Percentiles rank a stretch among this genome's conserved stretches.
phyloP scores from a whole-genome alignment of 352 stramenopile genomes.

The Phytopythium helicoides region DNA sequence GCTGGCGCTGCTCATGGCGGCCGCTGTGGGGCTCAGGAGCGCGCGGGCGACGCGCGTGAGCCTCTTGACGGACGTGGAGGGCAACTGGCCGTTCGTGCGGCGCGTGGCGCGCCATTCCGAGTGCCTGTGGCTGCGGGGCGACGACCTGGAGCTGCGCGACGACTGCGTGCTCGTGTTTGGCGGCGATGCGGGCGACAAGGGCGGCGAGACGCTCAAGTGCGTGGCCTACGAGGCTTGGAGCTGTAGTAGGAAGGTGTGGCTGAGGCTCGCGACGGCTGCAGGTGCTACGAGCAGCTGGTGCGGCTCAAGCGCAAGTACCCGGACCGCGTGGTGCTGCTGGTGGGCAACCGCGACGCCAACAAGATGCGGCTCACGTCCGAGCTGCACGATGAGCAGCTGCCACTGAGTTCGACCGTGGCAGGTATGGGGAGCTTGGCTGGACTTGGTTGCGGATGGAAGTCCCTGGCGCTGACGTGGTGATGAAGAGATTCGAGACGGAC shows the following conservation, averaged over 20 bases:
- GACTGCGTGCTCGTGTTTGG: conserved; percentile 88
- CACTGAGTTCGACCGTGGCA: conserved; percentile 53
- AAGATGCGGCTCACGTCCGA: conserved; percentile 90
- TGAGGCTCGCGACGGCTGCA: conserved; percentile 5
- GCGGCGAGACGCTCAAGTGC: conserved; percentile 79
- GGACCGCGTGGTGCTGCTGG: conserved; percentile 88
- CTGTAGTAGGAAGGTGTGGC: not conserved
- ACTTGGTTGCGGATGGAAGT: no score
- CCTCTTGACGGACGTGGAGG: conserved; percentile 78
- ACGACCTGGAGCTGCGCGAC: conserved; percentile 56
- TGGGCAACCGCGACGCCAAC: conserved; percentile 93
- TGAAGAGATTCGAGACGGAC: conserved; percentile 67
- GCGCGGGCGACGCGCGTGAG: conserved; percentile 39
- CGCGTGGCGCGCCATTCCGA: conserved; percentile 57
- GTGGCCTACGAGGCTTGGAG: not conserved
- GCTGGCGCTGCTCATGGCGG: no score
- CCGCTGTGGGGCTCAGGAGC: no score
- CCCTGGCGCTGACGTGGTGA: no score
- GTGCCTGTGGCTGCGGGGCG: conserved; percentile 44
- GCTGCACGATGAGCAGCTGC: conserved; percentile 69
- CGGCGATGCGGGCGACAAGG: conserved; percentile 91
- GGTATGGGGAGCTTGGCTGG: conserved; percentile 21
- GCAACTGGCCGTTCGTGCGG: conserved; percentile 78
- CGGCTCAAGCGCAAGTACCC: conserved; percentile 85
- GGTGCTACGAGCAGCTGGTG: conserved; percentile 83